Evolutionary conservation across 139 green algal genomes (phyloP).

Genomic region (Coelastrella sp.): DNA sequence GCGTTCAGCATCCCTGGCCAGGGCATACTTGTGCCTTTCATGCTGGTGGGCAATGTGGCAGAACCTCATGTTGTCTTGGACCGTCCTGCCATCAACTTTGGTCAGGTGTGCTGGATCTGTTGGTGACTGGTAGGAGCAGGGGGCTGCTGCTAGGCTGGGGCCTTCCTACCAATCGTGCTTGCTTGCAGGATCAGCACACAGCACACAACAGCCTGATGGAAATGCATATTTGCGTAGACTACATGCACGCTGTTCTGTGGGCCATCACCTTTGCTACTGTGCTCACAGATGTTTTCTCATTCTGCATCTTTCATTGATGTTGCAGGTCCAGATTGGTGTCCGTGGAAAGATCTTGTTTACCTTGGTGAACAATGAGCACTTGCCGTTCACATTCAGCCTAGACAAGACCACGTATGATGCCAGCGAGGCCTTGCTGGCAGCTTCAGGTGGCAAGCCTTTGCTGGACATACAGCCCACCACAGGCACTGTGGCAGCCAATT

Average conservation of each 20-base stretch:
- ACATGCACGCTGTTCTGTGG: too few relatives aligned
- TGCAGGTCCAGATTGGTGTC: constrained; percentile 38
- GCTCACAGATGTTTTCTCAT: neutral
- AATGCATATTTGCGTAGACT: too few relatives aligned
- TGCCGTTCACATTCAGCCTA: constrained; percentile 81
- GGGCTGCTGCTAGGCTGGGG: too few relatives aligned
- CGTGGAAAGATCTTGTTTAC: constrained; percentile 38
- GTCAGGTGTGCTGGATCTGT: constrained; percentile 10
- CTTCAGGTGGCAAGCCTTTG: constrained; percentile 56
- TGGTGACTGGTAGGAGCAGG: neutral
- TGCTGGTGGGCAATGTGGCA: constrained; percentile 76
- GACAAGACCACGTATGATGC: constrained; percentile 79
- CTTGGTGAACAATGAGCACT: constrained; percentile 79
- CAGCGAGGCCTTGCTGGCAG: constrained; percentile 59
- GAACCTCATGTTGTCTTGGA: constrained; percentile 82
- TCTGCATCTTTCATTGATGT: neutral
- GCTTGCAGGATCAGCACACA: too few relatives aligned
- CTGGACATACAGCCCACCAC: constrained; percentile 69
- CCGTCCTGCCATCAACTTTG: constrained; percentile 79
- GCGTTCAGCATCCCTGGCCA: constrained; percentile 80
- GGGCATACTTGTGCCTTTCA: constrained; percentile 75
- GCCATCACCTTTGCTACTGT: neutral
- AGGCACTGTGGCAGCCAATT: constrained; percentile 70
- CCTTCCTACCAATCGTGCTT: too few relatives aligned
- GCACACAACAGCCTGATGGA: too few relatives aligned